Percentiles rank a stretch among this genome's conserved stretches.
These are phyloP conservation scores for Pseudocercospora fijiensis DNA, from an alignment of 2,329 filamentous ascomycete species.

Conservation along the genomic window DNA sequence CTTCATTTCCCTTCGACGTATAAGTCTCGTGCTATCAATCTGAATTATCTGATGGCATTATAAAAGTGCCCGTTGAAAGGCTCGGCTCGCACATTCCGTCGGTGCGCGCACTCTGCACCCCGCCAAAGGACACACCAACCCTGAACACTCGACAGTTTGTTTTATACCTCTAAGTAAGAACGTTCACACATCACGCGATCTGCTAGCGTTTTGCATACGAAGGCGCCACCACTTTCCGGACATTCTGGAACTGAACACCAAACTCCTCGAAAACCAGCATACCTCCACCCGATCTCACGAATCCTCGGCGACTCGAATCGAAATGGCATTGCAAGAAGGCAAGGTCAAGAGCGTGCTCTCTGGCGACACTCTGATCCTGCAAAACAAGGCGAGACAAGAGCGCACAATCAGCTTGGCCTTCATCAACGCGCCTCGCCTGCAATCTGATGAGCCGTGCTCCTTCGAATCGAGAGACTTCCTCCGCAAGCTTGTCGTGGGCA, in stretches of 20 bases:
- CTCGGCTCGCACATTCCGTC: not conserved
- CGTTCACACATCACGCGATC: not conserved
- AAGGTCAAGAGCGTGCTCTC: constrained; percentile 92
- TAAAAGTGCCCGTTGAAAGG: not conserved
- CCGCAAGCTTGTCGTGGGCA: constrained; percentile 79
- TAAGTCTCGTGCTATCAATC: not conserved
- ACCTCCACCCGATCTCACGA: not conserved
- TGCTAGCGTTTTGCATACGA: not conserved
- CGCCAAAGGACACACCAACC: not conserved
- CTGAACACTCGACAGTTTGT: not conserved
- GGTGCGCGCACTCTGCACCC: not conserved
- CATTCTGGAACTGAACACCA: not conserved
- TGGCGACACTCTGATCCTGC: constrained; percentile 85
- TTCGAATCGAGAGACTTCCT: constrained; percentile 95
- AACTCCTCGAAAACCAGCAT: not conserved
- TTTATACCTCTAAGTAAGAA: too few relatives aligned
- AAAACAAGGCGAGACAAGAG: constrained; percentile 79
- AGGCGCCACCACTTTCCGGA: not conserved
- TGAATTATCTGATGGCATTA: not conserved
- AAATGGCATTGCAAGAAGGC: constrained; percentile 55
- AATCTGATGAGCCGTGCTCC: constrained; percentile 64
- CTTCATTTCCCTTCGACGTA: not conserved
- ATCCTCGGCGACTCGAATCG: constrained; percentile 11
- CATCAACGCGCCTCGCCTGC: constrained; percentile 74
- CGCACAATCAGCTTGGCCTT: constrained; percentile 87